Evolutionary conservation across 176 grass and related monocot species (phyloP).

Genomic region (Carex myosuroides): DNA sequence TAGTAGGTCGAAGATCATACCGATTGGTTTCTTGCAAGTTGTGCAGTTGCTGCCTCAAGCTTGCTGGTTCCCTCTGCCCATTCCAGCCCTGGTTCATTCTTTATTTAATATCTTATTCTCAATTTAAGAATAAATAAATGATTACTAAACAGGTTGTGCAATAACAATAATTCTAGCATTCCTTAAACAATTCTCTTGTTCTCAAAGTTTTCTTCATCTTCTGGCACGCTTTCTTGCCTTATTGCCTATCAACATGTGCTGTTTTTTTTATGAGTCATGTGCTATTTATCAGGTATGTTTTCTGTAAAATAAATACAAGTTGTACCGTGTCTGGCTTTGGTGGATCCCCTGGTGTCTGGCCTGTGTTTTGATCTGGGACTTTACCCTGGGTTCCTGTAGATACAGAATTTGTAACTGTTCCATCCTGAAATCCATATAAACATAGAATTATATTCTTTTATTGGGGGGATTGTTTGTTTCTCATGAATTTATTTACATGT

Average conservation of each 20-base stretch:
- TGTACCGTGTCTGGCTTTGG: neutral
- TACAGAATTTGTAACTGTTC: constrained; percentile 6
- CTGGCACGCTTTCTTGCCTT: no score
- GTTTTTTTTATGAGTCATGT: neutral
- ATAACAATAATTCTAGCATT: no score
- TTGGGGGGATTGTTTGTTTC: neutral
- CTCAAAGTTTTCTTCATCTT: no score
- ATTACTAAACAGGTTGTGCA: neutral
- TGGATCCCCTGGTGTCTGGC: neutral
- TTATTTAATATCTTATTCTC: neutral
- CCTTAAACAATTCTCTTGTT: no score
- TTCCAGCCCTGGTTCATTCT: neutral
- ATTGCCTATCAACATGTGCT: no score
- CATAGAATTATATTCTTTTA: neutral
- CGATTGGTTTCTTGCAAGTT: constrained; percentile 20
- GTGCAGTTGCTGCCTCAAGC: constrained; percentile 30
- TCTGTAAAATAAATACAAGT: neutral
- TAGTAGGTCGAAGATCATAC: neutral
- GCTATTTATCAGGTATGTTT: neutral
- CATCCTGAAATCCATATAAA: constrained; percentile 2
- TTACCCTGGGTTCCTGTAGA: neutral
- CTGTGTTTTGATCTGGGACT: constrained; percentile 1
- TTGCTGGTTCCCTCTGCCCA: constrained; percentile 20
- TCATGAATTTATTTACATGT: neutral
- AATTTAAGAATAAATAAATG: neutral